A percentile compares a stretch with the other conserved stretches of the same genome.
These are phyloP conservation scores for Priceomyces medius DNA, from an alignment of 805 yeast species.

Conservation along the genomic window DNA sequence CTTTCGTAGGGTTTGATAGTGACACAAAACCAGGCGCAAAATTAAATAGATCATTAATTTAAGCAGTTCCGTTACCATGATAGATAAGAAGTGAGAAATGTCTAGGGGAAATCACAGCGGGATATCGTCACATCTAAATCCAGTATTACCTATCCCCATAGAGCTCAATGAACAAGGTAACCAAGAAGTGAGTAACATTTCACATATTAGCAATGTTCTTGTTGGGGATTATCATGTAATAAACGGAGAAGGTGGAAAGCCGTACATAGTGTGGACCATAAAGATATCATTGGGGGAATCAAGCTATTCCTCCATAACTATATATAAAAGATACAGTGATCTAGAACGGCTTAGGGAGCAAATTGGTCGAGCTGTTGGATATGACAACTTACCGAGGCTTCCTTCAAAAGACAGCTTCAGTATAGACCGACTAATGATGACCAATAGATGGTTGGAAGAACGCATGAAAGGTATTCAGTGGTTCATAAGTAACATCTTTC, in stretches of 20 bases:
- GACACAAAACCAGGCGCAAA: no score
- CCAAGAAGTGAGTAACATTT: conserved; percentile 4
- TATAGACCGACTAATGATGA: conserved; percentile 35
- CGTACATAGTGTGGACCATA: conserved; percentile 41
- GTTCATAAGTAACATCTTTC: conserved; percentile 54
- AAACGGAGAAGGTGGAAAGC: conserved; percentile 36
- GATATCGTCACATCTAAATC: conserved; percentile 24
- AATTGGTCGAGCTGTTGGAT: conserved; percentile 47
- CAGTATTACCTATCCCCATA: conserved; percentile 39
- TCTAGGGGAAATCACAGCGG: background rate
- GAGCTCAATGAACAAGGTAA: conserved; percentile 18
- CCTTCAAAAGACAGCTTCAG: conserved; percentile 53
- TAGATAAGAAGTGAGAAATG: background rate
- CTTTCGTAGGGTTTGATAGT: no score
- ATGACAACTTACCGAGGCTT: conserved; percentile 40
- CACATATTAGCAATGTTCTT: conserved; percentile 41
- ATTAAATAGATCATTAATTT: no score
- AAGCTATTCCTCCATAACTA: conserved; percentile 38
- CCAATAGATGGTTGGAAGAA: conserved; percentile 48
- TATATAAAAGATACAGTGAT: conserved; percentile 66
- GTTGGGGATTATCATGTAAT: conserved; percentile 41
- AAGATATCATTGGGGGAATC: conserved; percentile 37
- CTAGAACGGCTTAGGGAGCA: conserved; percentile 47
- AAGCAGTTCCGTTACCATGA: no score
- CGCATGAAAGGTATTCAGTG: conserved; percentile 59